Evolutionary conservation across 495 filamentous ascomycete genomes (phyloP).

Genomic region (Patellaria atrata): DNA sequence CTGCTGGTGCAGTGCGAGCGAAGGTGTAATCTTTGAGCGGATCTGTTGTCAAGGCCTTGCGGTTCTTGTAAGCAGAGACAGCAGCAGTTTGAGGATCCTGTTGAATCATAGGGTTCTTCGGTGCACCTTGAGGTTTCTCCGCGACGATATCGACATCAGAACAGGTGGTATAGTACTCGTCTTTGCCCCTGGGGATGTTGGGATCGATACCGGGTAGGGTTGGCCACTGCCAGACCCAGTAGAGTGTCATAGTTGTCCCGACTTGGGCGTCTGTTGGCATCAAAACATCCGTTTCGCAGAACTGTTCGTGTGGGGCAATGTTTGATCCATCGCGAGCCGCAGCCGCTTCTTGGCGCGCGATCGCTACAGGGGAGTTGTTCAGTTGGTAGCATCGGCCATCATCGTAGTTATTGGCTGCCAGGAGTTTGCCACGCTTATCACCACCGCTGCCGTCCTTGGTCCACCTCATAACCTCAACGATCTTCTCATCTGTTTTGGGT

Average conservation of each 20-base stretch:
- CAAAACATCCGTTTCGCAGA: conserved; percentile 61
- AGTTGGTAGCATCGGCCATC: conserved; percentile 74
- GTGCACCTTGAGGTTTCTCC: conserved; percentile 4
- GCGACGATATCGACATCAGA: conserved; percentile 55
- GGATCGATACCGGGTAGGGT: conserved; percentile 34
- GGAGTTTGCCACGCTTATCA: conserved; percentile 53
- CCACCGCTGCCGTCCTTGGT: conserved; percentile 62
- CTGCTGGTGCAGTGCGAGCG: too few species aligned
- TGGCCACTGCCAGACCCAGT: conserved; percentile 94
- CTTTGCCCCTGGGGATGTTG: conserved; percentile 36
- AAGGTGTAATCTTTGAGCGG: conserved; percentile 12
- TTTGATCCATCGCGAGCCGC: conserved; percentile 23
- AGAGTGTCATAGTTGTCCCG: conserved; percentile 52
- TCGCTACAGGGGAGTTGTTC: conserved; percentile 36
- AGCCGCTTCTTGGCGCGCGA: conserved; percentile 38
- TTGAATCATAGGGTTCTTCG: too few species aligned
- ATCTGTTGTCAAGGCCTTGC: conserved; percentile 17
- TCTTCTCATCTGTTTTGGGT: conserved; percentile 42
- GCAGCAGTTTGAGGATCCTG: conserved; percentile 22
- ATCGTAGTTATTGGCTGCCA: conserved; percentile 63
- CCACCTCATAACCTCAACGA: conserved; percentile 65
- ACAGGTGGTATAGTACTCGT: conserved; percentile 70
- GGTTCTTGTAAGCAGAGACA: conserved; percentile 18
- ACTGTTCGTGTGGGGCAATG: conserved; percentile 25
- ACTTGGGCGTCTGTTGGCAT: conserved; percentile 42